Evolutionary conservation across 179 eudicot genomes (phyloP), one percentile per base, ranked within the genome.

Genomic region (Camellia oleifera): DNA sequence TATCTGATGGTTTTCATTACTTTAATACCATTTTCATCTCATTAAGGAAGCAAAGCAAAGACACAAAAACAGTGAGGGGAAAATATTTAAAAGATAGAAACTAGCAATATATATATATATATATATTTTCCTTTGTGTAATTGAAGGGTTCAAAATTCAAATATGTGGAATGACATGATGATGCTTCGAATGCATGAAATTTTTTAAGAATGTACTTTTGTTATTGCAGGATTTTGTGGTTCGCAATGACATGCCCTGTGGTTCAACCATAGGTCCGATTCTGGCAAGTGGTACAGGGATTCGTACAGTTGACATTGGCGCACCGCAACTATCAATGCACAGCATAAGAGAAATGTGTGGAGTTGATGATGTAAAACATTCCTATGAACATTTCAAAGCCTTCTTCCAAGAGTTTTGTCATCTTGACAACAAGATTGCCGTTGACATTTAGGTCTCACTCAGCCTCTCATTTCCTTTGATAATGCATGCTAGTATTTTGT

Each of bases 311-410:
- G 99, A 96, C 77, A 89, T 96, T 62, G 99, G 99, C 13, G 96
- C 96, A 3, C 98, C 99, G 2, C 99, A 96, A 74, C 83, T 94
- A 57, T 96, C 99, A 8, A 96, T 96, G 99, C 99, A 96, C 84
- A 96, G 99, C 86, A 94, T 96, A 75, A 83, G 99, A 86, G 99
- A 96, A 84, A 96, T 96, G 99, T 96, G 98, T 75, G 99, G 92
- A 5, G 97, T 94, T 9, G 98, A 96, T 80, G 99, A 96, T 57
- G 92, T 96, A 65, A 87, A 88, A 82, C 91, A 96, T 83, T 86
- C 97, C 0, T 94, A 92, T 48, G 87, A 89, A 81, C 98, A 94
- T 86, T 91, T 96, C 87, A 94, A 87, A 85, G 97, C 97, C 48
- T 94, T 87, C 79, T 96, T 88, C 81, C 78, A 80, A 75, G 98